Evolutionary conservation across 192 early-diverging fungal species (phyloP), one percentile per base, ranked within the genome.

Genomic region (Gigaspora rosea): DNA sequence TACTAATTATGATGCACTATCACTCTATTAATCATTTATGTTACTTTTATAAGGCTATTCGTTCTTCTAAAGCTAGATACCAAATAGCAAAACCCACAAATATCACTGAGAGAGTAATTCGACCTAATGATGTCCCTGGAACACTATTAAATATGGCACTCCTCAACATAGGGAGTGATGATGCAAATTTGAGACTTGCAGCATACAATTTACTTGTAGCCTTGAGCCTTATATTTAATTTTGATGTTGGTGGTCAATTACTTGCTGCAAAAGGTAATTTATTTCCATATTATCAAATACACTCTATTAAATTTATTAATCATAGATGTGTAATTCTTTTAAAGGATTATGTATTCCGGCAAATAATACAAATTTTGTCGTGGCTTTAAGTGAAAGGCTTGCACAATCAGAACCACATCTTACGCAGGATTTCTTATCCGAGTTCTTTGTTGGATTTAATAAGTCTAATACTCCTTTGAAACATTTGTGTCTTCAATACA

Each of bases 151-250:
- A 97, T 71, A 95, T 98, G 85, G 94, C 96, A 22, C 79, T 99
- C 73, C 84, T 96, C 54, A 97, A 97, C 81, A 86, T 95, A 58
- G 94, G 93, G 0, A 92, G 91, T 52, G 90, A 92, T 32, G 94
- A 97, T 74, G 86, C 94, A 4, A 87, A 86, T 49, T 81, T 99
- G 54, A 85, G 96, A 12, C 81, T 94, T 62, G 90, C 95, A 59
- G 92, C 93, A 2, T 99, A 98, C 83, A 94, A 96, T 78, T 86
- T 98, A 76, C 87, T 98, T n/a, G 92, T 91, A 75, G 90, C 95
- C 3, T 80, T 97, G 0, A 90, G 92, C 32, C 81, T 86, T 13
- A 93, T 91, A 10, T 96, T 96, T 78, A 89, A 91, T 61, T 94
- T 95, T 87, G 91, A 94, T 66, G 90, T 96, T 36, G 92, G 92